Evolutionary conservation across 1,139 yeast species (phyloP), one percentile per base, ranked within the genome.

Genomic region (Casaregolazyma lundiana): DNA sequence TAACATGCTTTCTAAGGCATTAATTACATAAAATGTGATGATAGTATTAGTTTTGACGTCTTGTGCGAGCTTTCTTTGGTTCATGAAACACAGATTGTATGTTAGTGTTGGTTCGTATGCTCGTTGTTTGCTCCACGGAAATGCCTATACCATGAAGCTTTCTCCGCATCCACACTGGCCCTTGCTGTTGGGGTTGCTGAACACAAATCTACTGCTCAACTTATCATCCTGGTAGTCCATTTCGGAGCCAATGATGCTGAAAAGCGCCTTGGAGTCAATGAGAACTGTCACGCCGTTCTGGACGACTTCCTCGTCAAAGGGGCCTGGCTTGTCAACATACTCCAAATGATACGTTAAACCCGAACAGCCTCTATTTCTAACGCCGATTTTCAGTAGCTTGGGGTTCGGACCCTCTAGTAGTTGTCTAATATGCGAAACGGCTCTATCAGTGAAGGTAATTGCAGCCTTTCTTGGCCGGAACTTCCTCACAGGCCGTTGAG

Each of bases 81-180:
- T 6, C 24, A 5, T 21, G 24, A 21, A 21, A 6, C 24, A 6
- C 8, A 6, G n/a, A 13, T 24, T 9, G n/a, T 24, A 4, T 24
- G 8, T 24, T 4, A 13, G 8, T 24, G 3, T 24, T 24, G n/a
- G n/a, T 24, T 3, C 15, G n/a, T n/a, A n/a, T n/a, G n/a, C n/a
- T n/a, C n/a, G n/a, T n/a, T n/a, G n/a, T n/a, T n/a, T n/a, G n/a
- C n/a, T n/a, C n/a, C n/a, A n/a, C n/a, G n/a, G 29, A 24, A 8
- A 8, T n/a, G 24, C 18, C 64, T 69, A 89, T 6, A 89, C 96
- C 97, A 90, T 90, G 66, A 92, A 92, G 5, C 96, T 87, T 69
- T 92, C 98, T 48, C 97, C 98, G 67, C 98, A 92, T 15, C 98
- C 98, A 69, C 98, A 92, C 46, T 96, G 86, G 29, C 97, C 97